A percentile compares a stretch with the other conserved stretches of the same genome.
Evolutionary conservation across 192 early-diverging fungal genomes (phyloP).

Genomic region (Coemansia sp.): DNA sequence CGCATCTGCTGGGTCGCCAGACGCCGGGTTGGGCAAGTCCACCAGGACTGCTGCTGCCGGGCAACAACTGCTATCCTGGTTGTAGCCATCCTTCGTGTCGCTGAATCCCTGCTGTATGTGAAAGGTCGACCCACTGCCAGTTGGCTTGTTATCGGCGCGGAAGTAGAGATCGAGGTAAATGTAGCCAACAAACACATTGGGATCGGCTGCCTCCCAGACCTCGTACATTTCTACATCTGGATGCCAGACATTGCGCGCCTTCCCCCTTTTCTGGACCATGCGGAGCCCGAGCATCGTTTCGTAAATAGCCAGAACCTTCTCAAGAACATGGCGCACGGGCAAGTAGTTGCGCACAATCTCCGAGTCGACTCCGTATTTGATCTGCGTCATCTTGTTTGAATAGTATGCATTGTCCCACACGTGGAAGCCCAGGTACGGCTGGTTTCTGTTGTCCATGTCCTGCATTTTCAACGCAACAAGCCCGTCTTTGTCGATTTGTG

Average conservation of each 20-base stretch:
- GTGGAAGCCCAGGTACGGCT: conserved; percentile 26
- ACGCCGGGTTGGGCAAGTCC: conserved; percentile 59
- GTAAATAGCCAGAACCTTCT: conserved; percentile 64
- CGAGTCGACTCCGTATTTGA: conserved; percentile 62
- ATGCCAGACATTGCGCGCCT: conserved; percentile 62
- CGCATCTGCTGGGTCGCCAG: conserved; percentile 56
- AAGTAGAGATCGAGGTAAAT: conserved; percentile 71
- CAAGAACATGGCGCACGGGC: conserved; percentile 51
- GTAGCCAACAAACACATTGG: conserved; percentile 48
- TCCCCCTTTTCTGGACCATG: conserved; percentile 51
- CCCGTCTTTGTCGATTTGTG: conserved; percentile 54
- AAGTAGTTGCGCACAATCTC: conserved; percentile 71
- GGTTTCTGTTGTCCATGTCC: conserved; percentile 25
- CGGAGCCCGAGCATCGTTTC: conserved; percentile 60
- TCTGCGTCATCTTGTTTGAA: conserved; percentile 58
- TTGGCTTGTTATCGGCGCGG: conserved; percentile 57
- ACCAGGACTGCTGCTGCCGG: conserved; percentile 64
- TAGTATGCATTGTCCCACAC: conserved; percentile 75
- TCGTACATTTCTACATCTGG: conserved; percentile 68
- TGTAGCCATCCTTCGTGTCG: conserved; percentile 1
- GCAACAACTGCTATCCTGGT: conserved; percentile 31
- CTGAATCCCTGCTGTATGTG: conserved; percentile 61
- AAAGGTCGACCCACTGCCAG: conserved; percentile 65
- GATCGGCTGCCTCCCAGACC: conserved; percentile 59
- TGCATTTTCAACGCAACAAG: conserved; percentile 61